phyloP scores from a whole-genome alignment of 2,329 filamentous ascomycete genomes.

The Metarhizium rileyi region DNA sequence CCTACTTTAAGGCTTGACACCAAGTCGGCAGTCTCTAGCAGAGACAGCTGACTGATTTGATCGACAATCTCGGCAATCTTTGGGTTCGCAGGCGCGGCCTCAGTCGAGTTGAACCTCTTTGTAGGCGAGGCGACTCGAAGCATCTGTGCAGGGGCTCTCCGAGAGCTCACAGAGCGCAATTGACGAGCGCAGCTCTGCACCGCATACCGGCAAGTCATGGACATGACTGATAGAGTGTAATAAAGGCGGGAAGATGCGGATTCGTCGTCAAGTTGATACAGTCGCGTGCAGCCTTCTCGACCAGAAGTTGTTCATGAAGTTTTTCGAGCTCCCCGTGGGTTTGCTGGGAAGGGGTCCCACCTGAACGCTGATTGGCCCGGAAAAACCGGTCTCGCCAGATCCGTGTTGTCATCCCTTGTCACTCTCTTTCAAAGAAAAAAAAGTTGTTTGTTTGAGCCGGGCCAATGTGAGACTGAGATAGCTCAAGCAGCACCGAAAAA shows the following conservation, averaged over 20 bases:
- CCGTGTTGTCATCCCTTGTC: constrained; percentile 17
- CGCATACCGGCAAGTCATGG: constrained; percentile 52
- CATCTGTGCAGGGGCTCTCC: constrained; percentile 39
- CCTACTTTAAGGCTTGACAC: constrained; percentile 89
- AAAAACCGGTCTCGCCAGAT: constrained; percentile 23
- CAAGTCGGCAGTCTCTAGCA: constrained; percentile 93
- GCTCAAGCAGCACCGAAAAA: constrained; percentile 16
- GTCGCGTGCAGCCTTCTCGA: constrained; percentile 13
- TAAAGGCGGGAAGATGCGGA: constrained; percentile 11
- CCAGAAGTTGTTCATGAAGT: constrained; percentile 24
- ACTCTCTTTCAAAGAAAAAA: constrained; percentile 28
- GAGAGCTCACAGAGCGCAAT: constrained; percentile 39
- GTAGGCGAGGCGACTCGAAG: constrained; percentile 36
- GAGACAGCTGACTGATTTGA: constrained; percentile 95
- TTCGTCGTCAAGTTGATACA: constrained; percentile 1
- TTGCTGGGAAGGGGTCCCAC: constrained; percentile 7
- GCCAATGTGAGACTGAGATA: not conserved
- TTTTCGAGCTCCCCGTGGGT: constrained; percentile 30
- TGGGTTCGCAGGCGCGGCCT: constrained; percentile 60
- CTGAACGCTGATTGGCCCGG: constrained; percentile 25
- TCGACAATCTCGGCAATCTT: constrained; percentile 95
- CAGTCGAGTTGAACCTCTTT: constrained; percentile 83
- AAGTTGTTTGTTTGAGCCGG: constrained; percentile 15
- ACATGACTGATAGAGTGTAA: constrained; percentile 38
- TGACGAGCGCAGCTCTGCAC: constrained; percentile 56